Conservation (phyloP, 768 basidiomycete genomes). For the Lanmaoa rubissima region DNA sequence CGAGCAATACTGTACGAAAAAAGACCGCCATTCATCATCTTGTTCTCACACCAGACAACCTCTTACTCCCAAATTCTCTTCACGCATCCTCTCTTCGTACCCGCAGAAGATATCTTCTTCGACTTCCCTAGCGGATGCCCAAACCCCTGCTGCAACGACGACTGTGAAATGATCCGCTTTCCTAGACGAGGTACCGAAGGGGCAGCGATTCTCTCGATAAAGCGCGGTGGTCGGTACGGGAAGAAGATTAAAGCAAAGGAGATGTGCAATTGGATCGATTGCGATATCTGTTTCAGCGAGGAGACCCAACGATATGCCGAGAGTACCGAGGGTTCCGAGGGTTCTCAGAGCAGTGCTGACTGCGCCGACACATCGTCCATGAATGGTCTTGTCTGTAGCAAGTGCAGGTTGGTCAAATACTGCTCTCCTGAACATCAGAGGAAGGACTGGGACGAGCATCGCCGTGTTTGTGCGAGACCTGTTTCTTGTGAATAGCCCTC, state of each 20-base stretch:
- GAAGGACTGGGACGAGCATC: constrained; percentile 78
- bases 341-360: constrained; percentile 43
- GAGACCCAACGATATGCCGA: constrained; percentile 33
- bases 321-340: constrained; percentile 46
- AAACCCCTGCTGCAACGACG: constrained; percentile 75
- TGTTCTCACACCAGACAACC: constrained; percentile 78
- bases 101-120: constrained; percentile 68
- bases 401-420: constrained; percentile 76
- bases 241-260: constrained; percentile 52
- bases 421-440: constrained; percentile 73
- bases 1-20: constrained; percentile 77
- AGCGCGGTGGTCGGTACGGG: constrained; percentile 49
- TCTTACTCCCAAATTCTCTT: constrained; percentile 83
- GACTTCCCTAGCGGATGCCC: constrained; percentile 80
- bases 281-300: constrained; percentile 58
- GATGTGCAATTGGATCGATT: constrained; percentile 86
- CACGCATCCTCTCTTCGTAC: constrained; percentile 68
- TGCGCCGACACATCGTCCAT: constrained; percentile 30
- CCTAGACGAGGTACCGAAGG: constrained; percentile 61
- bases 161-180: constrained; percentile 82
- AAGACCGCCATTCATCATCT: constrained; percentile 69
- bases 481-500: constrained; percentile 12
- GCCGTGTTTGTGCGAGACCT: constrained; percentile 58
- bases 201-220: constrained; percentile 62
- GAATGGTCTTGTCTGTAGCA: constrained; percentile 66